Base-by-base conservation (phyloP, 768 basidiomycete genomes). In the Leccinum pellstonianum region DNA sequence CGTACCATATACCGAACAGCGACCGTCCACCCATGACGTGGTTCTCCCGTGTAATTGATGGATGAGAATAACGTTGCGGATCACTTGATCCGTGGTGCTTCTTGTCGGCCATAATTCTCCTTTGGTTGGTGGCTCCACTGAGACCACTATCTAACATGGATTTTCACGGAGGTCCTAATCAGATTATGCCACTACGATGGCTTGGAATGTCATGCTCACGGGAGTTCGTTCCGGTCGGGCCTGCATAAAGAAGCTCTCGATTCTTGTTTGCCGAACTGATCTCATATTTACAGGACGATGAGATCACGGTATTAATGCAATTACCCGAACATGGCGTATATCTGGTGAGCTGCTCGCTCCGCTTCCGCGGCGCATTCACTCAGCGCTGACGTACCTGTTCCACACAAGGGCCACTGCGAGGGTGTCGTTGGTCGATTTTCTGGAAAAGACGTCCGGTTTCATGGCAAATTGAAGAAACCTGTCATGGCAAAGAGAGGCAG, bases 341-440 rank as follows among this genome's bases (percentile, higher is more conserved):
- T 72, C 77, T 93, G n/a, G 91, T 92, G 58, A 58, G 82, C 81
- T 2, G n/a, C 49, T n/a, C 8, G 15, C 12, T 25, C 46, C 46
- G 29, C 57, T 50, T 51, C 21, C 19, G 12, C 21, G 29, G 29
- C 23, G 6, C 5, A 7, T 46, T 23, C n/a, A 5, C 15, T 43
- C 29, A 25, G 11, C 8, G 11, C 67, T 62, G 25, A 64, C 43
- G 27, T 10, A n/a, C 31, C 31, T 35, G 5, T 29, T 29, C 21
- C 29, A 10, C 4, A 21, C 8, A 14, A 92, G 91, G 92, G 93
- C 4, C 90, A 87, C 64, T 95, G 92, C 68, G 92, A 95, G 75
- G 92, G 87, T 55, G 89, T 94, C 55, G 88, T 94, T 3, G 92
- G 92, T 10, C 80, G 84, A 5, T 93, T 95, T 68, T 74, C 76